These are phyloP conservation scores for Forsythia suspensa DNA, from an alignment of 257 asterid genomes.

Conservation along the genomic window DNA sequence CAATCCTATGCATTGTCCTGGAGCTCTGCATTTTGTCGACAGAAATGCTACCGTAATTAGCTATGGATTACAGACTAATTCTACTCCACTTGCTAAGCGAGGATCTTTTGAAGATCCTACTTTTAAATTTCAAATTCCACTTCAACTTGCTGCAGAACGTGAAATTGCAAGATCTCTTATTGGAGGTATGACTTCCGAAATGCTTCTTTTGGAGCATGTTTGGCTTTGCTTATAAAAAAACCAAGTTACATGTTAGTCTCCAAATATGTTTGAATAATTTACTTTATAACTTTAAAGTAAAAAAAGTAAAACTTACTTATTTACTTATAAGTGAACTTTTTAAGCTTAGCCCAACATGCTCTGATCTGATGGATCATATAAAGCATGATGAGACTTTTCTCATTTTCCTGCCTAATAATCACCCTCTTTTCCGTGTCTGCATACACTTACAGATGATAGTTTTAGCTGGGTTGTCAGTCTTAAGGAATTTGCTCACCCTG, in stretches of 20 bases:
- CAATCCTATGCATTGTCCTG: constrained; percentile 78
- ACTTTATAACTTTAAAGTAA: no score
- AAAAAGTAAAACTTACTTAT: no score
- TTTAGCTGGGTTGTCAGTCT: constrained; percentile 74
- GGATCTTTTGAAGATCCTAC: constrained; percentile 90
- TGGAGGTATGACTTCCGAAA: constrained; percentile 51
- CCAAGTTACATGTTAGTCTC: neutral
- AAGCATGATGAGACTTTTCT: constrained; percentile 8
- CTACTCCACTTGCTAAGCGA: constrained; percentile 60
- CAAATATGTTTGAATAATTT: neutral
- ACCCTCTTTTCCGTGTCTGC: constrained; percentile 15
- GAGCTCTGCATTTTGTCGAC: constrained; percentile 82
- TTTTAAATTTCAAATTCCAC: constrained; percentile 84
- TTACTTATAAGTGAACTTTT: neutral
- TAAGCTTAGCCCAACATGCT: neutral
- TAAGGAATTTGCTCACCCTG: constrained; percentile 89
- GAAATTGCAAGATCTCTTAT: constrained; percentile 80
- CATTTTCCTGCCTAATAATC: constrained; percentile 4
- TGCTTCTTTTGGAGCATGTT: neutral
- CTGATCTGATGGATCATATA: neutral
- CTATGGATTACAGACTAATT: constrained; percentile 90
- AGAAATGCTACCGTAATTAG: constrained; percentile 74
- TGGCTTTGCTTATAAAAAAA: neutral
- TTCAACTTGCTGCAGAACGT: constrained; percentile 95
- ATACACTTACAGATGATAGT: constrained; percentile 49